A percentile compares a stretch with the other conserved stretches of the same genome.
These are phyloP conservation scores for Sugiyamaella smithiae DNA, from an alignment of 805 yeast species.

Conservation along the genomic window DNA sequence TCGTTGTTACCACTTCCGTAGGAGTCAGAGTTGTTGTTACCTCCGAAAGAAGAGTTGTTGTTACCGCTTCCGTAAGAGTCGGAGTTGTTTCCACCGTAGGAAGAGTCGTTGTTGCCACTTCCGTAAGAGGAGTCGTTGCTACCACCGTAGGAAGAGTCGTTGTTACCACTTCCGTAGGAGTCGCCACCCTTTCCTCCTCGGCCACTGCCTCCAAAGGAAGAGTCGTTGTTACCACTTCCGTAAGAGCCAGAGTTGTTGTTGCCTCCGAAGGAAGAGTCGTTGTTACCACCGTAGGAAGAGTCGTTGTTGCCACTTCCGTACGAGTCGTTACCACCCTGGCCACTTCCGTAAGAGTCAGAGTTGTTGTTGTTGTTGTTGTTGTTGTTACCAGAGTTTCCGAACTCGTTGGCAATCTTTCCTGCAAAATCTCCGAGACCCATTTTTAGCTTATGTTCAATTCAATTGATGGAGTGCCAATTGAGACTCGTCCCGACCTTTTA, in stretches of 20 bases:
- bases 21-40: slow-evolving; percentile 12
- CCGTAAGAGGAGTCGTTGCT: slow-evolving; percentile 18
- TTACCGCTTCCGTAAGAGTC: slow-evolving; percentile 16
- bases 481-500: background rate
- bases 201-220: slow-evolving; percentile 8
- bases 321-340: background rate
- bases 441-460: background rate
- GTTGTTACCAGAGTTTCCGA: background rate
- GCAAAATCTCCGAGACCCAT: slow-evolving; percentile 6
- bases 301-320: slow-evolving; percentile 1
- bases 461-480: background rate
- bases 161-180: slow-evolving; percentile 18
- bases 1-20: slow-evolving; percentile 14
- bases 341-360: slow-evolving; percentile 9
- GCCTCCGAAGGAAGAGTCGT: slow-evolving; percentile 16
- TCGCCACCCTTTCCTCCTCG: background rate
- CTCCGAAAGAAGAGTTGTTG: slow-evolving; percentile 20
- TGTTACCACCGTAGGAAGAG: slow-evolving; percentile 15
- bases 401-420: slow-evolving; percentile 2
- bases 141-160: slow-evolving; percentile 22
- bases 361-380: background rate
- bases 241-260: slow-evolving; percentile 11
- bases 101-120: slow-evolving; percentile 22
- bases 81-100: slow-evolving; percentile 12
- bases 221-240: slow-evolving; percentile 16